A percentile compares a stretch with the other conserved stretches of the same genome.
phyloP scores from a whole-genome alignment of 2,329 filamentous ascomycete species.

The Incumbomyces delicatus region DNA sequence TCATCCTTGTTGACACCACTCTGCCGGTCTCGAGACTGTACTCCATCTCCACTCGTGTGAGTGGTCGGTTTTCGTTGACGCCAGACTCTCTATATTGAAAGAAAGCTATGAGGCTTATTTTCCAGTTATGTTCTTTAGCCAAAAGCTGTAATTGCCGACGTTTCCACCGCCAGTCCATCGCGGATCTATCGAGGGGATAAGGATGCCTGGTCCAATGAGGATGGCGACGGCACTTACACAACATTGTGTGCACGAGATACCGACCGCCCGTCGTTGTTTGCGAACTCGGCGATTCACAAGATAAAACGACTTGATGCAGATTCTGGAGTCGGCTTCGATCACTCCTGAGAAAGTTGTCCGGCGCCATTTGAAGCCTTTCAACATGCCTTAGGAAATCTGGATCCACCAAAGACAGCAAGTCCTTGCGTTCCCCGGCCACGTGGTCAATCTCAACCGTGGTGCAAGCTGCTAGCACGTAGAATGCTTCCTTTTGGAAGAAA shows the following conservation, averaged over 20 bases:
- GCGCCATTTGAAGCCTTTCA: slow-evolving; percentile 1
- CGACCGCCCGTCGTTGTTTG: no score
- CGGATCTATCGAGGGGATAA: no score
- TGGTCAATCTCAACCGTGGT: slow-evolving; percentile 2
- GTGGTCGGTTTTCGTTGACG: no score
- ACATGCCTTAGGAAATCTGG: slow-evolving; percentile 4
- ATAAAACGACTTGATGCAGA: slow-evolving; percentile 1
- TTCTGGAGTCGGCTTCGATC: neutral
- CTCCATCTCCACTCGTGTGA: neutral
- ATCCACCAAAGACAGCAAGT: slow-evolving; percentile 2
- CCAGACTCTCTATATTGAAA: no score
- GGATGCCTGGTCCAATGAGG: no score
- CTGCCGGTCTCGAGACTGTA: neutral
- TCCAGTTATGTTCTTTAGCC: slow-evolving; percentile 1
- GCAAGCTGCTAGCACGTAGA: slow-evolving; percentile 1
- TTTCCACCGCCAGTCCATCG: slow-evolving; percentile 3
- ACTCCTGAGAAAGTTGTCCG: slow-evolving; percentile 4
- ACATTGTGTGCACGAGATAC: no score
- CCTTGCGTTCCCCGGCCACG: neutral
- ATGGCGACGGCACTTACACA: no score
- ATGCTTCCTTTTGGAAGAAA: slow-evolving; percentile 4
- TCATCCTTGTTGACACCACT: neutral
- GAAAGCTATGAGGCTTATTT: neutral
- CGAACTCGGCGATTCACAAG: no score
- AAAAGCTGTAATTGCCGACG: slow-evolving; percentile 2